Conservation (phyloP, 2,329 filamentous ascomycete species). For the Tolypocladium sp. region DNA sequence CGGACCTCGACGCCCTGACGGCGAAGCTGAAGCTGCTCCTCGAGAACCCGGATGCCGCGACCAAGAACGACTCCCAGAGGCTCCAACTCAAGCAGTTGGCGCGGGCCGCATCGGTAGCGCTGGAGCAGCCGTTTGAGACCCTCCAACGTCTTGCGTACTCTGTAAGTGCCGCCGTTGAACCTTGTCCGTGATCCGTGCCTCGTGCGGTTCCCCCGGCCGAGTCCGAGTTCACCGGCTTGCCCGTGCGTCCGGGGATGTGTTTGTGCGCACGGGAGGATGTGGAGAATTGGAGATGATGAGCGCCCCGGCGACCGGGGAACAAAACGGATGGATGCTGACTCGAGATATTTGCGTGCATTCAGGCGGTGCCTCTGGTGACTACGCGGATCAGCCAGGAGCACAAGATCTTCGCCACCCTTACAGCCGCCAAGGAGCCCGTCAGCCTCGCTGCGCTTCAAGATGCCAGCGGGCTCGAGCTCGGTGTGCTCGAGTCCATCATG, state of each 20-base stretch:
- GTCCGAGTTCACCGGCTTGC: neutral
- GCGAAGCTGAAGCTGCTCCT: neutral
- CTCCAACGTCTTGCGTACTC: constrained; percentile 8
- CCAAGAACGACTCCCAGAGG: neutral
- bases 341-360: neutral
- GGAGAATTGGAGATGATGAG: neutral
- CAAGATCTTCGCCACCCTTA: constrained; percentile 6
- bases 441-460: constrained; percentile 2
- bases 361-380: constrained; percentile 7
- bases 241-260: neutral
- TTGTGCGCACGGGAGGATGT: neutral
- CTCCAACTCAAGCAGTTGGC: neutral
- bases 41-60: neutral
- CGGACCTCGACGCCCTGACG: neutral
- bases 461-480: constrained; percentile 1
- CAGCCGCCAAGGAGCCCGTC: constrained; percentile 2
- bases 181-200: neutral
- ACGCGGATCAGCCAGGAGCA: constrained; percentile 7
- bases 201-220: neutral
- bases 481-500: constrained; percentile 7
- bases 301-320: neutral
- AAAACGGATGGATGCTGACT: neutral
- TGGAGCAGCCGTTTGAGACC: constrained; percentile 11
- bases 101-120: constrained; percentile 3
- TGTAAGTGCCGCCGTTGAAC: constrained; percentile 1